Evolutionary conservation across 305 asterid genomes (phyloP).

Genomic region (Solanum chacoense): DNA sequence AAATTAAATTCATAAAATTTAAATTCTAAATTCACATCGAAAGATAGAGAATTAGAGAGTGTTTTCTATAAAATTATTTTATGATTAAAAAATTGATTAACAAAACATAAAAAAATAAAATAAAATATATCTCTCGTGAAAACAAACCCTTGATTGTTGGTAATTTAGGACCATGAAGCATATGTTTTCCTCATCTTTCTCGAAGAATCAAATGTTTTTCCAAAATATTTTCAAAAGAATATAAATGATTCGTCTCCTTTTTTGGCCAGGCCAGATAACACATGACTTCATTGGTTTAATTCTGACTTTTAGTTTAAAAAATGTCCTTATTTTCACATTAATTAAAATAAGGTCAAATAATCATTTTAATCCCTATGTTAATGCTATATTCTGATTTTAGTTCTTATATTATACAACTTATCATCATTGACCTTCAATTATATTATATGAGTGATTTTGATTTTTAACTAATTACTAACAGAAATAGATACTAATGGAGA

Average conservation of each 20-base stretch:
- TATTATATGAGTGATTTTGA: background rate
- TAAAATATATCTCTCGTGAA: background rate
- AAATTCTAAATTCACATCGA: background rate
- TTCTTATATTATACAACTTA: background rate
- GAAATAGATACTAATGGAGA: accelerated
- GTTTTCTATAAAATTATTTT: too few species aligned
- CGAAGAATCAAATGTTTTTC: background rate
- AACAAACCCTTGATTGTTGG: background rate
- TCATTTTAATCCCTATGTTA: background rate
- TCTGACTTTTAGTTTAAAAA: background rate
- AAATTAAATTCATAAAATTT: too few species aligned
- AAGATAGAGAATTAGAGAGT: background rate
- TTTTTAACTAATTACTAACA: too few species aligned
- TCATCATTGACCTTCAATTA: background rate
- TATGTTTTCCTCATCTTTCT: background rate
- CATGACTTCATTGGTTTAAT: background rate
- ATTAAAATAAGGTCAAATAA: background rate
- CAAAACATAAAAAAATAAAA: background rate
- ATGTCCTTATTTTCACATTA: background rate
- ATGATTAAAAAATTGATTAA: too few species aligned
- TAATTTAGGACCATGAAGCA: background rate
- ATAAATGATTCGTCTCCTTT: background rate
- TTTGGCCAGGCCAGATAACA: background rate
- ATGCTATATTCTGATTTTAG: background rate
- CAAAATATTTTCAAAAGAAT: background rate